Percentiles rank a stretch among this genome's conserved stretches.
phyloP scores from a whole-genome alignment of 345 rosid species.

The Limnanthes douglasii region DNA sequence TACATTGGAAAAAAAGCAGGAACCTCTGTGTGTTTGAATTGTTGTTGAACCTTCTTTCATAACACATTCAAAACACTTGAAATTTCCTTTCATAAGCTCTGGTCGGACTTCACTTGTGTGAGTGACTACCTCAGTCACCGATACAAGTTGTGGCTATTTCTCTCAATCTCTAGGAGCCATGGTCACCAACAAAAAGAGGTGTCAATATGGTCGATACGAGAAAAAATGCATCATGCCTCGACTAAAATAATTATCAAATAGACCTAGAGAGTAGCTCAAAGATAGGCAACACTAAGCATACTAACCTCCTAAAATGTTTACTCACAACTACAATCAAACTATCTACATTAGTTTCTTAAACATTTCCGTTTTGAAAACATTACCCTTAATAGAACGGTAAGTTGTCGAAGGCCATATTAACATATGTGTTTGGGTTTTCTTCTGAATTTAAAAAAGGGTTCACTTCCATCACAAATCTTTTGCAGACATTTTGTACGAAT shows the following conservation, averaged over 20 bases:
- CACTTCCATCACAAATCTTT: conserved; percentile 50
- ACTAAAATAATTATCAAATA: background rate
- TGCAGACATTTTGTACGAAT: no score
- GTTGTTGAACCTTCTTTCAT: conserved; percentile 51
- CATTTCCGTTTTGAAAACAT: no score
- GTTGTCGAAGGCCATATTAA: conserved; percentile 50
- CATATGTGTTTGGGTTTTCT: conserved; percentile 50
- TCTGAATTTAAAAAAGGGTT: conserved; percentile 36
- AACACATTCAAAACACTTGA: conserved; percentile 57
- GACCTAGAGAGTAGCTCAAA: background rate
- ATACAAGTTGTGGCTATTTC: conserved; percentile 53
- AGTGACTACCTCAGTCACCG: conserved; percentile 60
- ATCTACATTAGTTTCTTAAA: no score
- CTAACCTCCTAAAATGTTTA: no score
- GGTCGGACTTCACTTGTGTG: conserved; percentile 74
- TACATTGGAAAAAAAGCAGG: no score
- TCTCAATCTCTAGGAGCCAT: conserved; percentile 27
- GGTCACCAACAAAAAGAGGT: no score
- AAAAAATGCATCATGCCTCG: no score
- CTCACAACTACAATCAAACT: no score
- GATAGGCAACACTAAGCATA: no score
- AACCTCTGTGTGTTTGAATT: conserved; percentile 74
- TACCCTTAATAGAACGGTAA: conserved; percentile 48
- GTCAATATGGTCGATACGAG: no score
- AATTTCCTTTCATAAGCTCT: conserved; percentile 59